Conservation (phyloP, 441 rosid genomes). For the Euphorbia neoarborescens region DNA sequence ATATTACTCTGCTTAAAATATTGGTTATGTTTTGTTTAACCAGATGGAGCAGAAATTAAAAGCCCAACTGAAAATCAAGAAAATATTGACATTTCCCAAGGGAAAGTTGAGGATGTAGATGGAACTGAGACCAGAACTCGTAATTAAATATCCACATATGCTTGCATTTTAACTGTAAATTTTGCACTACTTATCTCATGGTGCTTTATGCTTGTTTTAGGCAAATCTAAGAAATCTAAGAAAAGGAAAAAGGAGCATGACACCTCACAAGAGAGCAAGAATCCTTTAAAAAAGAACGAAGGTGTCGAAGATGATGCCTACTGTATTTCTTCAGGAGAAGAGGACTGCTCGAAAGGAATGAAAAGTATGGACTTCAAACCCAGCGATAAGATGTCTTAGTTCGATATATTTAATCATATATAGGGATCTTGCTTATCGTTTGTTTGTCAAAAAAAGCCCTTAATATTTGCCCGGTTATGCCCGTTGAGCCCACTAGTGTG, state of each 20-base stretch:
- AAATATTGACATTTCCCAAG: not conserved
- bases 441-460: not conserved
- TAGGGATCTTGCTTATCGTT: not conserved
- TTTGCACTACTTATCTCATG: not conserved
- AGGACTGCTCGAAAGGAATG: conserved; percentile 74
- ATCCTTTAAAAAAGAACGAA: conserved; percentile 27
- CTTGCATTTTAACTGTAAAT: not conserved
- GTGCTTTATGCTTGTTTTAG: conserved; percentile 25
- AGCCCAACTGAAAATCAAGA: conserved; percentile 1
- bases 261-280: conserved; percentile 23
- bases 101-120: conserved; percentile 7
- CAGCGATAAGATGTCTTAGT: not conserved
- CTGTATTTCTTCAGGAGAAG: conserved; percentile 75
- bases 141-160: conserved; percentile 1
- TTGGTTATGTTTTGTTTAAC: conserved; percentile 13
- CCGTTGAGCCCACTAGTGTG: not conserved
- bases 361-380: conserved; percentile 45
- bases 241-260: conserved; percentile 39
- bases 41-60: conserved; percentile 12
- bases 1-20: not conserved
- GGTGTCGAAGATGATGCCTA: conserved; percentile 43
- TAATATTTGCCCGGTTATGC: not conserved
- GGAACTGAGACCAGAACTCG: conserved; percentile 12
- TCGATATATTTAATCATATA: not conserved
- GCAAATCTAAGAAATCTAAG: conserved; percentile 46